Conservation (phyloP, 345 rosid species). For the Salix koriyanagi region DNA sequence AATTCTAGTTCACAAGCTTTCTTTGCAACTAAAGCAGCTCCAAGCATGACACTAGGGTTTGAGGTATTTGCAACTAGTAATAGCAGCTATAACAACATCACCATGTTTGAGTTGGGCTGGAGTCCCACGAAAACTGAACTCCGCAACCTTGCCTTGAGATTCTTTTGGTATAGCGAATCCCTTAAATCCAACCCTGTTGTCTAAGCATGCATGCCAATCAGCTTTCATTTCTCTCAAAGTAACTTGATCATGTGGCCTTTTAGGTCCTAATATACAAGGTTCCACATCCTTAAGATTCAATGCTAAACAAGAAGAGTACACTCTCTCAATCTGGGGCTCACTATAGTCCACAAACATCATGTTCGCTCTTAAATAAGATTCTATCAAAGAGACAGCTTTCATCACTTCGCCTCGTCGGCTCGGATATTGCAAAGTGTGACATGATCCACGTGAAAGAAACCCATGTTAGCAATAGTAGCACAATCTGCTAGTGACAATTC, state of each 20-base stretch:
- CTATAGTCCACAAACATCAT: slow-evolving; percentile 87
- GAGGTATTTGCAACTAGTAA: slow-evolving; percentile 98
- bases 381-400: slow-evolving; percentile 79
- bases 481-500: slow-evolving; percentile 89
- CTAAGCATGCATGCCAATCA: slow-evolving; percentile 83
- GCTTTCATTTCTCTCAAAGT: slow-evolving; percentile 82
- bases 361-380: slow-evolving; percentile 79
- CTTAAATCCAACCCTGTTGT: slow-evolving; percentile 86
- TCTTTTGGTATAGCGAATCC: slow-evolving; percentile 84
- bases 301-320: slow-evolving; percentile 64
- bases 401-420: slow-evolving; percentile 71
- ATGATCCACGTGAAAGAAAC: slow-evolving; percentile 94
- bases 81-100: slow-evolving; percentile 90
- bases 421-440: slow-evolving; percentile 84
- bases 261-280: slow-evolving; percentile 88
- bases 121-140: slow-evolving; percentile 62
- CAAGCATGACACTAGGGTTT: too few relatives aligned
- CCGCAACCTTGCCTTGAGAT: slow-evolving; percentile 63
- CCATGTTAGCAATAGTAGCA: slow-evolving; percentile 97
- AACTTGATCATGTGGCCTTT: slow-evolving; percentile 96
- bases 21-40: too few relatives aligned
- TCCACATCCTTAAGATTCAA: slow-evolving; percentile 73
- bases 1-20: too few relatives aligned
- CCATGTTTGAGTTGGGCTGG: slow-evolving; percentile 74
- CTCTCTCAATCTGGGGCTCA: slow-evolving; percentile 65